A percentile compares a stretch with the other conserved stretches of the same genome.
These are phyloP conservation scores for Neurospora sp. DNA, from an alignment of 495 filamentous ascomycete species.

Conservation along the genomic window DNA sequence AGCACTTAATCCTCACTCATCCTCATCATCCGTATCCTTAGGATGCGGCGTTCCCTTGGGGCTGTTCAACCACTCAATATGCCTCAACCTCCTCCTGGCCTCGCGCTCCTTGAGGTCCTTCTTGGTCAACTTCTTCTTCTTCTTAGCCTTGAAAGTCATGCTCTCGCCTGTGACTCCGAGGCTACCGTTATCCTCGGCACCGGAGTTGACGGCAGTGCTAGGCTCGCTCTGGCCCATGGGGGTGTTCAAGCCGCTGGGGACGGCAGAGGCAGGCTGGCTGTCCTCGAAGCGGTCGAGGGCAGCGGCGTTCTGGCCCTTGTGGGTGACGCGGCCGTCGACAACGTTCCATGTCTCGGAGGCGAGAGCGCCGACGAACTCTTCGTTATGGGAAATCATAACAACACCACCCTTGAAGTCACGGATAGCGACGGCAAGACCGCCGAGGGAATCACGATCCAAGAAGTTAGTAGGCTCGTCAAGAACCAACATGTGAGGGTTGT, in stretches of 20 bases:
- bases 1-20: conserved; percentile 29
- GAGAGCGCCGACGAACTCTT: conserved; percentile 93
- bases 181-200: conserved; percentile 57
- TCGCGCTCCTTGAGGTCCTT: conserved; percentile 92
- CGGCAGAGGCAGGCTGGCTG: conserved; percentile 47
- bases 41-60: conserved; percentile 72
- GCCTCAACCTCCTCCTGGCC: conserved; percentile 73
- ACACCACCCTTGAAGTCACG: conserved; percentile 96
- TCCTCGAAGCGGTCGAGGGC: conserved; percentile 82
- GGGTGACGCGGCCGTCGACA: conserved; percentile 71
- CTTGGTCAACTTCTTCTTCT: conserved; percentile 99
- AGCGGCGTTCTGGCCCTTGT: conserved; percentile 67
- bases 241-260: conserved; percentile 35
- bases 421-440: conserved; percentile 90
- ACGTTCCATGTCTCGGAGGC: conserved; percentile 94
- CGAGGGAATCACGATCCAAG: conserved; percentile 93
- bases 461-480: conserved; percentile 99
- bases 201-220: conserved; percentile 64
- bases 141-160: conserved; percentile 80
- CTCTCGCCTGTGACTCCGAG: conserved; percentile 27
- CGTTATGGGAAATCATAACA: conserved; percentile 98
- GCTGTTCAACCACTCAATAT: conserved; percentile 87
- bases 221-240: conserved; percentile 29
- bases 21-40: conserved; percentile 70
- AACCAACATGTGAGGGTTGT: conserved; percentile 94